Percentiles rank a stretch among this genome's conserved stretches.
phyloP scores from a whole-genome alignment of 495 filamentous ascomycete species.

The Cenococcum geophilum region DNA sequence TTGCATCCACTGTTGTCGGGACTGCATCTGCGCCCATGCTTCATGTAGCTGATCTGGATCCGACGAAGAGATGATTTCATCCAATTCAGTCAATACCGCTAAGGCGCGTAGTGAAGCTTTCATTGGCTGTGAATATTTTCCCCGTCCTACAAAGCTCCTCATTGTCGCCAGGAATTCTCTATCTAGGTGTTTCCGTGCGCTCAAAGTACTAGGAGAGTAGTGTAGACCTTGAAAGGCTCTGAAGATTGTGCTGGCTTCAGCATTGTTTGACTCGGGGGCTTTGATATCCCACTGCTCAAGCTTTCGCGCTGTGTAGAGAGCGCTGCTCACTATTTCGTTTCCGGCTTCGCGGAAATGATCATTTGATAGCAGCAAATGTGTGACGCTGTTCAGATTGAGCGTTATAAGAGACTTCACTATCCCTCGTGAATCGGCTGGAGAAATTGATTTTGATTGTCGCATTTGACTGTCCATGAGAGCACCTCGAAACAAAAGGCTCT shows the following conservation, averaged over 20 bases:
- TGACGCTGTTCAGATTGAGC: constrained; percentile 65
- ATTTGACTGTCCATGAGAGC: constrained; percentile 88
- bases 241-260: constrained; percentile 64
- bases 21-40: constrained; percentile 55
- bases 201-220: constrained; percentile 51
- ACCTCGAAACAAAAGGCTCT: constrained; percentile 82
- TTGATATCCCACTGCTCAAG: constrained; percentile 91
- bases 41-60: constrained; percentile 55
- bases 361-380: constrained; percentile 63
- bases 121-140: constrained; percentile 52
- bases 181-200: constrained; percentile 51
- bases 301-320: constrained; percentile 75
- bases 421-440: constrained; percentile 38
- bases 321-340: constrained; percentile 54
- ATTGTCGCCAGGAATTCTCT: constrained; percentile 60
- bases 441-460: constrained; percentile 43
- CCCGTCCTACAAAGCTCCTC: constrained; percentile 47
- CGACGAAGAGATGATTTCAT: constrained; percentile 61
- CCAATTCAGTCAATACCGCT: constrained; percentile 72
- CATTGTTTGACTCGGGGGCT: constrained; percentile 55
- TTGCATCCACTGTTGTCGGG: constrained; percentile 69
- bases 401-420: constrained; percentile 58
- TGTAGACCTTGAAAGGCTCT: constrained; percentile 73
- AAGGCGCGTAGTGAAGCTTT: constrained; percentile 62
- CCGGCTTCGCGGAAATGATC: constrained; percentile 43